Percentiles rank a stretch among this genome's conserved stretches.
Conservation (phyloP, 768 basidiomycete genomes). For the Amanita muscaria region DNA sequence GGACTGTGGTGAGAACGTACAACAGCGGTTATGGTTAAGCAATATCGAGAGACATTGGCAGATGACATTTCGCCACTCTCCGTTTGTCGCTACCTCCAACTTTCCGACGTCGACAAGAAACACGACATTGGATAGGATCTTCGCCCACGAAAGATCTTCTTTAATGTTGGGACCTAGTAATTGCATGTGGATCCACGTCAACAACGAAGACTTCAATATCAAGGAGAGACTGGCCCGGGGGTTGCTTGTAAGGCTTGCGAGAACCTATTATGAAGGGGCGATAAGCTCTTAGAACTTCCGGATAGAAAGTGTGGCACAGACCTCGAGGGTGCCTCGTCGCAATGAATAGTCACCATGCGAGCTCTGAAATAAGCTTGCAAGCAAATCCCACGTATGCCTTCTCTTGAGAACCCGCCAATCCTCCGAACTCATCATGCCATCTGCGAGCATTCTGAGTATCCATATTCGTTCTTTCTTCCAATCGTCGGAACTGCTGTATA, state of each 20-base stretch:
- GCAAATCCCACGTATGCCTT: constrained; percentile 81
- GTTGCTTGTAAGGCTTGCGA: constrained; percentile 69
- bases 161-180: constrained; percentile 26
- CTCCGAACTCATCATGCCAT: constrained; percentile 63
- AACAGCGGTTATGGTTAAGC: constrained; percentile 9
- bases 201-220: constrained; percentile 58
- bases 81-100: constrained; percentile 42
- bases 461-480: constrained; percentile 87
- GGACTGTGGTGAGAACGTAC: constrained; percentile 17
- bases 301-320: constrained; percentile 20
- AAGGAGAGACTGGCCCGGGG: constrained; percentile 61
- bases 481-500: constrained; percentile 72
- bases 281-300: not conserved
- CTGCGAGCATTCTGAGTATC: constrained; percentile 77
- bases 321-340: constrained; percentile 60
- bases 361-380: constrained; percentile 76
- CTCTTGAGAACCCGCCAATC: constrained; percentile 81
- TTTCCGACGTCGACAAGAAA: constrained; percentile 40
- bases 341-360: constrained; percentile 42
- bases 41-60: constrained; percentile 38
- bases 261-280: constrained; percentile 35
- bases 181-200: constrained; percentile 82
- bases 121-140: constrained; percentile 57
- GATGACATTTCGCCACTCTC: constrained; percentile 53
- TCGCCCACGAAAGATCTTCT: constrained; percentile 52